These are phyloP conservation scores for Teratosphaeria viscida DNA, from an alignment of 2,329 filamentous ascomycete species.

Conservation along the genomic window DNA sequence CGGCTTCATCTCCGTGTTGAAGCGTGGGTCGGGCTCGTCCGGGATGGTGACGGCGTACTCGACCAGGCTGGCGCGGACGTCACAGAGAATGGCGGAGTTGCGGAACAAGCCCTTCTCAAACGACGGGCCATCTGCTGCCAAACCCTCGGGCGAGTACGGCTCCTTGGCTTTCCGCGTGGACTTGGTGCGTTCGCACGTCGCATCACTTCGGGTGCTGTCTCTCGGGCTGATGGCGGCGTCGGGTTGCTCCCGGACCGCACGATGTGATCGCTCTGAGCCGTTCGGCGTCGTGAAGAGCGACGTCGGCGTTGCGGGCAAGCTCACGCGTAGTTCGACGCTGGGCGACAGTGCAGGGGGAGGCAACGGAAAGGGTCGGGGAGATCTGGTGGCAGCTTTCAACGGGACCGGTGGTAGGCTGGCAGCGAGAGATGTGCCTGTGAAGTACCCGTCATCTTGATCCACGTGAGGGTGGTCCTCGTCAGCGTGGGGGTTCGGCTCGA, in stretches of 20 bases:
- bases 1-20: slow-evolving; percentile 31
- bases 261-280: background rate
- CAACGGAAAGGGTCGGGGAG: background rate
- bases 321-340: background rate
- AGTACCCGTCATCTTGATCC: background rate
- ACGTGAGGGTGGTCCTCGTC: background rate
- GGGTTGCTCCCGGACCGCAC: background rate
- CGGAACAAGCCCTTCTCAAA: slow-evolving; percentile 35
- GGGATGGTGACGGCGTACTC: slow-evolving; percentile 32
- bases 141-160: background rate
- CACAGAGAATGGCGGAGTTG: slow-evolving; percentile 35
- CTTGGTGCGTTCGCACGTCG: background rate
- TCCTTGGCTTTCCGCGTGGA: background rate
- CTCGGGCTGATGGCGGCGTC: too few species aligned
- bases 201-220: background rate
- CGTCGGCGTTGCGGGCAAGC: background rate
- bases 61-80: slow-evolving; percentile 30
- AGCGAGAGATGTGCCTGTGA: background rate
- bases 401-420: background rate
- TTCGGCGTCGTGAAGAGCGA: background rate
- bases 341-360: background rate
- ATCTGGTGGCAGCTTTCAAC: background rate
- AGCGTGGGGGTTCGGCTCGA: background rate
- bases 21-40: slow-evolving; percentile 23
- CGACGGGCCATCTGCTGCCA: background rate